A percentile compares a stretch with the other conserved stretches of the same genome.
Evolutionary conservation across 2,329 filamentous ascomycete genomes (phyloP).

Genomic region (Pseudopyricularia cyperi): DNA sequence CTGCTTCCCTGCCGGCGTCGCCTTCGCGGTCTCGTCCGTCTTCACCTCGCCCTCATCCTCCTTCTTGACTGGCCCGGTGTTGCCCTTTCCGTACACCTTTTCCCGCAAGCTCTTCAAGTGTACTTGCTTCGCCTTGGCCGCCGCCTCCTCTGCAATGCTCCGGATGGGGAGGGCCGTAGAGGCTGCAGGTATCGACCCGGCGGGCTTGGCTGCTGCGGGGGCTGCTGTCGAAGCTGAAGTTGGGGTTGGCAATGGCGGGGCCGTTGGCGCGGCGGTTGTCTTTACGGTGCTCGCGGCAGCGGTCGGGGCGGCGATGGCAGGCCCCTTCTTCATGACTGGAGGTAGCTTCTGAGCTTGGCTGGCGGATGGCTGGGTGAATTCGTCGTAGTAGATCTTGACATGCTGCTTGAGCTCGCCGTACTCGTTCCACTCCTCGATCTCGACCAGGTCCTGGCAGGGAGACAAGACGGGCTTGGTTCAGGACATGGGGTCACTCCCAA

Average conservation of each 20-base stretch:
- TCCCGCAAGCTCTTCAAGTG: constrained; percentile 39
- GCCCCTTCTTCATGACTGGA: constrained; percentile 22
- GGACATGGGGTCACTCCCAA: constrained; percentile 3
- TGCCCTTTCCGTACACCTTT: constrained; percentile 37
- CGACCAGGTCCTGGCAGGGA: constrained; percentile 61
- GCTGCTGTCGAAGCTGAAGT: neutral
- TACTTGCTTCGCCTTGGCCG: constrained; percentile 48
- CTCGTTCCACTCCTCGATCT: constrained; percentile 98
- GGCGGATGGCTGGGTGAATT: constrained; percentile 44
- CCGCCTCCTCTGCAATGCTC: constrained; percentile 52
- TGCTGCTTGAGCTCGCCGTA: constrained; percentile 89
- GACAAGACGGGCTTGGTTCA: neutral
- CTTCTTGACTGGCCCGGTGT: constrained; percentile 3
- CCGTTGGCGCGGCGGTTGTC: neutral
- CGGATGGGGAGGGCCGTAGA: constrained; percentile 27
- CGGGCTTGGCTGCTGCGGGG: constrained; percentile 11
- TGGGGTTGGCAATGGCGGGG: neutral
- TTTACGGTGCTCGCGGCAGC: constrained; percentile 5
- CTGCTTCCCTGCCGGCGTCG: constrained; percentile 5
- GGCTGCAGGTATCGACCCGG: constrained; percentile 10
- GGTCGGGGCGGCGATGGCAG: constrained; percentile 10
- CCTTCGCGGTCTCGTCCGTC: constrained; percentile 5
- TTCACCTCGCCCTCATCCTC: constrained; percentile 4
- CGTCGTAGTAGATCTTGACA: constrained; percentile 56
- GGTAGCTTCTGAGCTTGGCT: constrained; percentile 34